These are phyloP conservation scores for Arxiozyma slooffiae DNA, from an alignment of 1,139 yeast genomes.

Conservation along the genomic window DNA sequence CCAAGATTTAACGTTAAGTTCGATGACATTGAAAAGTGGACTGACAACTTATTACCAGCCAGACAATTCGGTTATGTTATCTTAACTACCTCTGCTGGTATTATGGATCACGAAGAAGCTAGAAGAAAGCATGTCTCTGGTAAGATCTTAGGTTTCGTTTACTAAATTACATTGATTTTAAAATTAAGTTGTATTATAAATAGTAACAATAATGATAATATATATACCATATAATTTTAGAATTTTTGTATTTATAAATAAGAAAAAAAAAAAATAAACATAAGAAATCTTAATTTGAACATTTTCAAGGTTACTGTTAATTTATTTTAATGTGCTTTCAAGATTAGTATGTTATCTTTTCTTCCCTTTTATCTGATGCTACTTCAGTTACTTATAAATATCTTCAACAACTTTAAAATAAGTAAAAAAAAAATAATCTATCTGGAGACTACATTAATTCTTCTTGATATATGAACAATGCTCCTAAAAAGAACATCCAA, in stretches of 20 bases:
- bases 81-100: constrained; percentile 98
- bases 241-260: not conserved
- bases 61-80: constrained; percentile 97
- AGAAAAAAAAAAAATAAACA: too few relatives aligned
- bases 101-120: constrained; percentile 99
- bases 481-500: too few relatives aligned
- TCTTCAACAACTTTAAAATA: too few relatives aligned
- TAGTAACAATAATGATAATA: too few relatives aligned
- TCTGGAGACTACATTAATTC: too few relatives aligned
- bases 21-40: constrained; percentile 93
- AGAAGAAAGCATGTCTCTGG: constrained; percentile 99
- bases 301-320: too few relatives aligned
- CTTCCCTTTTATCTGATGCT: too few relatives aligned
- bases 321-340: not conserved
- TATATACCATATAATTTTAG: not conserved
- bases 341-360: too few relatives aligned
- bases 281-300: too few relatives aligned
- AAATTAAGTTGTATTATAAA: not conserved
- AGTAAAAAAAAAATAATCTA: too few relatives aligned
- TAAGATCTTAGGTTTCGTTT: constrained; percentile 92
- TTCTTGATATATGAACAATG: too few relatives aligned
- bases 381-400: too few relatives aligned
- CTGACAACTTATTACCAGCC: constrained; percentile 93
- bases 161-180: constrained; percentile 36
- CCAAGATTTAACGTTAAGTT: constrained; percentile 97